Evolutionary conservation across 2,329 filamentous ascomycete genomes (phyloP), one percentile per base, ranked within the genome.

Genomic region (Cryphonectria carpinicola): DNA sequence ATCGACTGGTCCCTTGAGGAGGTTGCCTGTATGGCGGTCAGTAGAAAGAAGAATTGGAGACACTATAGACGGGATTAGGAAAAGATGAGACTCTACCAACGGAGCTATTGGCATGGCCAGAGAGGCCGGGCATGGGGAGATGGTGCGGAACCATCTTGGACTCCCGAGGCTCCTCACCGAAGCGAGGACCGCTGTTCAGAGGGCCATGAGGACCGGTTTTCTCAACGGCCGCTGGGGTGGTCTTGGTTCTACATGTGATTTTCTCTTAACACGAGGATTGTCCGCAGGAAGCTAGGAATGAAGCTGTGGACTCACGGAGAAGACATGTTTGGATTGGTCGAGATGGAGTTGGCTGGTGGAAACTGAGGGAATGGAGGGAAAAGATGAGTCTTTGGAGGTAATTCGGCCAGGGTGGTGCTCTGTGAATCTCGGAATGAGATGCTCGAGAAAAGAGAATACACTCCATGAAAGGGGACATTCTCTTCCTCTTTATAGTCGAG

Each of bases 1-100:
- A 72, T 89, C 86, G 49, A 84, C 84, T 19, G 87, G 84, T 13
- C 87, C 87, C 78, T 84, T 86, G 73, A 90, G 84, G 52, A 89
- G 84, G 74, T 84, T 81, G 69, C 86, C 85, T 87, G 5, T 28
- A 19, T 32, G 6, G 66, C 63, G 11, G 10, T n/a, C 4, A n/a
- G n/a, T 19, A n/a, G 37, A 14, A 14, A 54, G 5, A 41, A 10
- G 37, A 39, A 11, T 39, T 41, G 58, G 37, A 25, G 17, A 11
- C 25, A 7, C 7, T 13, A 4, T 49, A 28, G 32, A 28, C 17
- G 22, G 52, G 10, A 56, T 25, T 4, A 32, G 28, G 28, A 32
- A 37, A 37, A 35, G 8, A 54, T 14, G 22, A 52, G 25, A 68
- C 65, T 68, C 17, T 70, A 70, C 68, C 68, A 54, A 62, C 65